phyloP scores from a whole-genome alignment of 208 protist species.

The Baffinella frigidus region DNA sequence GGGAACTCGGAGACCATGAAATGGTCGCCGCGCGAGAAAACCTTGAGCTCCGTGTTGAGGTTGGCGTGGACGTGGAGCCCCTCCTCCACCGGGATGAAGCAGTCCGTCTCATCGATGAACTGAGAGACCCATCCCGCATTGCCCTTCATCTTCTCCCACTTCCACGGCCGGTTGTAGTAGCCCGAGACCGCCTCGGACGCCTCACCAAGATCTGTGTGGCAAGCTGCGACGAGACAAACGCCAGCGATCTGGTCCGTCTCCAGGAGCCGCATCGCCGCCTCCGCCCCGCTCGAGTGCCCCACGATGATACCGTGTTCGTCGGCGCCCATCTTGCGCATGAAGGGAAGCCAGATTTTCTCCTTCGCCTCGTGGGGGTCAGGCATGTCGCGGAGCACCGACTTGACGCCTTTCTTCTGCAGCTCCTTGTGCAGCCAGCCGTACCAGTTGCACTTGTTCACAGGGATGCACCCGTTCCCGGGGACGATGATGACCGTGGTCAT shows the following conservation, averaged over 20 bases:
- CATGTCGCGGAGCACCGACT: not conserved
- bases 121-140: slow-evolving; percentile 20
- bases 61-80: not conserved
- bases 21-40: not conserved
- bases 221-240: slow-evolving; percentile 32
- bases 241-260: not conserved
- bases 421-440: slow-evolving; percentile 16
- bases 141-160: slow-evolving; percentile 16
- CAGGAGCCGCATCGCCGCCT: slow-evolving; percentile 24
- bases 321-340: slow-evolving; percentile 23
- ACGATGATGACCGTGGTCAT: not conserved
- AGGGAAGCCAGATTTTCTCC: slow-evolving; percentile 39
- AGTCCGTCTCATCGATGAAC: not conserved
- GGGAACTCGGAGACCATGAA: slow-evolving; percentile 46
- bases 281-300: slow-evolving; percentile 39
- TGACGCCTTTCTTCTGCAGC: not conserved
- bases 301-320: slow-evolving; percentile 51
- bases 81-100: slow-evolving; percentile 32
- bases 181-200: slow-evolving; percentile 21
- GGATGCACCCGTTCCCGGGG: not conserved
- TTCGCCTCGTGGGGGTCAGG: slow-evolving; percentile 35
- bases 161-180: slow-evolving; percentile 56
- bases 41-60: slow-evolving; percentile 32
- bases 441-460: slow-evolving; percentile 6
- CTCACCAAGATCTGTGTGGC: slow-evolving; percentile 26